A percentile compares a stretch with the other conserved stretches of the same genome.
These are phyloP conservation scores for Suillus weaverae DNA, from an alignment of 768 basidiomycete species.

Conservation along the genomic window DNA sequence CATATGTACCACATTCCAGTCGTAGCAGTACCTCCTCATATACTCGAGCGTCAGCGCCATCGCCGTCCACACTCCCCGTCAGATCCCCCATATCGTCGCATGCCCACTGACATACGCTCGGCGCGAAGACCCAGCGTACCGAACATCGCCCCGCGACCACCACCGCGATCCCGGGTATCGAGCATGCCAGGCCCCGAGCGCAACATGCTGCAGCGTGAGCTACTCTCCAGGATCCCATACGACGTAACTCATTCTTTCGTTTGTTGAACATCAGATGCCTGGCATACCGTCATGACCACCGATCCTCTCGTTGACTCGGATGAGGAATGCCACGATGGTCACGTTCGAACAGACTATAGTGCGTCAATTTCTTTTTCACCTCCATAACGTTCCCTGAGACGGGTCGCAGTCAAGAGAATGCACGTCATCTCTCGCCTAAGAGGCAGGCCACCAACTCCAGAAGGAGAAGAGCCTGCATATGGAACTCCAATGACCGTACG, in stretches of 20 bases:
- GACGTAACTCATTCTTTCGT: neutral
- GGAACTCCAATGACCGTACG: conserved; percentile 1
- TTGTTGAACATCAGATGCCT: conserved; percentile 54
- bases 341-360: conserved; percentile 69
- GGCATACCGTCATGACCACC: conserved; percentile 62
- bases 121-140: conserved; percentile 23
- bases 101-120: conserved; percentile 27
- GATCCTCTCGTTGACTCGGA: conserved; percentile 80
- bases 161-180: conserved; percentile 22
- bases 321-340: conserved; percentile 65
- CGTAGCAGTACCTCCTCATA: conserved; percentile 19
- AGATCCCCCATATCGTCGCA: conserved; percentile 24
- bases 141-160: conserved; percentile 23
- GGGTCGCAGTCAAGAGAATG: conserved; percentile 53
- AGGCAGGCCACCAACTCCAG: conserved; percentile 58
- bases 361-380: conserved; percentile 16
- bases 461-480: conserved; percentile 31
- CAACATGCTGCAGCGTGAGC: conserved; percentile 69
- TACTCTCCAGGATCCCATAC: conserved; percentile 6
- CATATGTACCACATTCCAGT: conserved; percentile 18
- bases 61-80: conserved; percentile 20
- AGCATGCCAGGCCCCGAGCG: conserved; percentile 36
- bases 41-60: conserved; percentile 27
- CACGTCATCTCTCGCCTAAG: conserved; percentile 59
- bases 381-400: conserved; percentile 12